These are phyloP conservation scores for Tetradesmus lagerheimii DNA, from an alignment of 139 green algal genomes.

Conservation along the genomic window DNA sequence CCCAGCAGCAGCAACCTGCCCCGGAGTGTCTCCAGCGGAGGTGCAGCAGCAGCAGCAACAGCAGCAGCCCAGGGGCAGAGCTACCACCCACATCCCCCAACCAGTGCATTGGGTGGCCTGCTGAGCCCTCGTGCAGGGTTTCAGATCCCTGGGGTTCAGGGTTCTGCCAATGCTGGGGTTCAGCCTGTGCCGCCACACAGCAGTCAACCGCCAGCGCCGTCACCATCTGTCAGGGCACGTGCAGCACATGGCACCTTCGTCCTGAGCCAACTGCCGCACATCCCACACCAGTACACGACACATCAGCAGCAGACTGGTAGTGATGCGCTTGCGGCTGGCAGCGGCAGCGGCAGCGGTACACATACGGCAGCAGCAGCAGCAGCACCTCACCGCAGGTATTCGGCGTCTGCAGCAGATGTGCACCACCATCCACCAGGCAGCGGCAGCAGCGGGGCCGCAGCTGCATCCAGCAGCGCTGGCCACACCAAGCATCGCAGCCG, in stretches of 20 bases:
- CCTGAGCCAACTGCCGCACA: neutral
- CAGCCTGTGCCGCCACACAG: neutral
- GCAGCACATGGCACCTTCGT: neutral
- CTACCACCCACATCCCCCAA: neutral
- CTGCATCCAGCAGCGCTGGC: neutral
- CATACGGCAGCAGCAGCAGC: neutral
- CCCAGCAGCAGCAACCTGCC: neutral
- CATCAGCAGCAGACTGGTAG: neutral
- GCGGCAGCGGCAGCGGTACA: neutral
- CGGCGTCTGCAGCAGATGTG: neutral
- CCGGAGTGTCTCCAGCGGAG: neutral
- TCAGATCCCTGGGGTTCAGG: neutral
- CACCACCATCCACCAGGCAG: neutral
- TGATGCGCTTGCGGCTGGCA: neutral
- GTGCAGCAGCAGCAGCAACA: neutral
- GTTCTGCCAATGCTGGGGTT: neutral
- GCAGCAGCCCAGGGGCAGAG: neutral
- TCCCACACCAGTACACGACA: neutral
- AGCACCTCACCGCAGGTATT: neutral
- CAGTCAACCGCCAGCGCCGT: neutral
- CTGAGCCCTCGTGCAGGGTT: neutral
- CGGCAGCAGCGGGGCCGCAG: neutral
- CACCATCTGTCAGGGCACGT: neutral
- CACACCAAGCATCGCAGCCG: neutral
- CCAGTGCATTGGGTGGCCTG: neutral